Evolutionary conservation across 2,329 filamentous ascomycete species (phyloP), one percentile per base, ranked within the genome.

Genomic region (Fusarium oligoseptatum): DNA sequence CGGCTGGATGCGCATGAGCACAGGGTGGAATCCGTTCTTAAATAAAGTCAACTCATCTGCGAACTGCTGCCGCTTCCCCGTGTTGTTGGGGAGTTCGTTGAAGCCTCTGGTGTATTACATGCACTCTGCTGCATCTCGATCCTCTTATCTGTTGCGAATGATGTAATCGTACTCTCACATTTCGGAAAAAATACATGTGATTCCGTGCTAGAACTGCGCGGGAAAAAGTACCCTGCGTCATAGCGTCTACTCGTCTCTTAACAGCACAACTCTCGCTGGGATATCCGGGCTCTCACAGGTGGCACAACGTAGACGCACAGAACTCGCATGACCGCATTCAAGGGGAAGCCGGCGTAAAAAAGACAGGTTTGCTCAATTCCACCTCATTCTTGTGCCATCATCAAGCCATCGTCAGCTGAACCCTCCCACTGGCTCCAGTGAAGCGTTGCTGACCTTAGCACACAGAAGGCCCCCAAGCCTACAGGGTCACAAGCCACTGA

Each of bases 401-500:
- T 66, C 67, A 58, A 70, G 34, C 66, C 64, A 64, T 73, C 67
- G 68, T 77, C 78, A 79, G 71, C 76, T 77, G 76, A 65, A 68
- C 58, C 63, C 24, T 56, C 62, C 76, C 60, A 68, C 48, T 50
- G 70, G 60, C 56, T 29, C 22, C 56, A 60, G 34, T 37, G 32
- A 71, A 39, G 55, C 15, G 48, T 73, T 55, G 64, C 71, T 74
- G 72, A 74, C 72, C 72, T 73, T 45, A 68, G 55, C 64, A 66
- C 43, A 20, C 52, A 61, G 58, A 66, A 73, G 22, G 24, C 60
- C 52, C 65, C 67, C 57, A 58, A 66, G 55, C 55, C 32, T 69
- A 66, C 52, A 72, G 72, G 72, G 76, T 76, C 76, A 78, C 76
- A 78, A 80, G 80, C 80, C 78, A 77, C 78, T 74, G 77, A 79